Conservation (phyloP, 2,329 filamentous ascomycete species). For the Talaromyces sp. region DNA sequence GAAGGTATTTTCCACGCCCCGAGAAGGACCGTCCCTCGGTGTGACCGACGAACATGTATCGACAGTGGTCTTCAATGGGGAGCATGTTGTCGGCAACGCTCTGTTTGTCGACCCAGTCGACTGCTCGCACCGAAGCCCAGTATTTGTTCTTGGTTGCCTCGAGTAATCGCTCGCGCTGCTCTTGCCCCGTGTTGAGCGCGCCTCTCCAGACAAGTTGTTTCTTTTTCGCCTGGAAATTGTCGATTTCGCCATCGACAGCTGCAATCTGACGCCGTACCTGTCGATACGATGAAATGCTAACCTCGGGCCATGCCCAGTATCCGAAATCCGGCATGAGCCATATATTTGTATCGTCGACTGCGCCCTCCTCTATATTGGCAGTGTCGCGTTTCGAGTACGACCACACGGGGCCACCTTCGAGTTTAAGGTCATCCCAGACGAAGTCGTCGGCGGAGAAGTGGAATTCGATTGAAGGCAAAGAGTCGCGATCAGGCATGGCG, state of each 20-base stretch:
- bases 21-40: constrained; percentile 52
- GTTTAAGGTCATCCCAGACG: constrained; percentile 18
- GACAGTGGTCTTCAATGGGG: constrained; percentile 49
- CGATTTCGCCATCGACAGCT: constrained; percentile 29
- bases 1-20: constrained; percentile 49
- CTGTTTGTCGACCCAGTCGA: constrained; percentile 38
- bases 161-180: constrained; percentile 35
- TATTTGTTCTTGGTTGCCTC: constrained; percentile 32
- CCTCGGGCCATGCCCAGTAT: constrained; percentile 50
- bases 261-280: constrained; percentile 36
- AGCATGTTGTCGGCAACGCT: constrained; percentile 38
- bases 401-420: constrained; percentile 24
- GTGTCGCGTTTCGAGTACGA: constrained; percentile 26
- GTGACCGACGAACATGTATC: constrained; percentile 50
- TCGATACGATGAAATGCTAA: constrained; percentile 40
- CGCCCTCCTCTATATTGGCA: constrained; percentile 23
- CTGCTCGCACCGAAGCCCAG: constrained; percentile 43
- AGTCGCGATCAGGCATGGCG: constrained; percentile 31
- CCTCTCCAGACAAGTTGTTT: constrained; percentile 48
- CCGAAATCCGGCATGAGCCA: constrained; percentile 53
- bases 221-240: constrained; percentile 33
- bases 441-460: constrained; percentile 44
- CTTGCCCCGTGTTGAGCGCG: constrained; percentile 32
- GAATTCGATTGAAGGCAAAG: constrained; percentile 47
- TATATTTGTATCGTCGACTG: constrained; percentile 27